These are phyloP conservation scores for Xylaria palmicola DNA, from an alignment of 495 filamentous ascomycete genomes.

Conservation along the genomic window DNA sequence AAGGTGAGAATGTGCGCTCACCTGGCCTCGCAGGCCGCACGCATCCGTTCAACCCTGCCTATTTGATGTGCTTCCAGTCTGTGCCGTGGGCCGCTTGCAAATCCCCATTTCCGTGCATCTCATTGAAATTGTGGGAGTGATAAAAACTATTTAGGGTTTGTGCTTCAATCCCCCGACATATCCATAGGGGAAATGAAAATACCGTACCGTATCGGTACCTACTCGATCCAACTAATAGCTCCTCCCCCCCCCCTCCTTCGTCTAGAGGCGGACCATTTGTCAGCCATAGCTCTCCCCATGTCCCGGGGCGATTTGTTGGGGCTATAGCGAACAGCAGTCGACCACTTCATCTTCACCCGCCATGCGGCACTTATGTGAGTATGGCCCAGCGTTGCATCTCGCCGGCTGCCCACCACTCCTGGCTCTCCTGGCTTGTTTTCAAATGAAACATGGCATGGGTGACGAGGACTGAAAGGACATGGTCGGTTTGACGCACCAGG, in stretches of 20 bases:
- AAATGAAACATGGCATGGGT: not conserved
- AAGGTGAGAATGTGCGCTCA: conserved; percentile 25
- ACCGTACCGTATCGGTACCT: too few relatives aligned
- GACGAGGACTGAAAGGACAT: not conserved
- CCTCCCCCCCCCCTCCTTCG: not conserved
- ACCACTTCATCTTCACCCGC: not conserved
- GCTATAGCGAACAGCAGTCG: not conserved
- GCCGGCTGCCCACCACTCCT: not conserved
- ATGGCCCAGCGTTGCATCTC: not conserved
- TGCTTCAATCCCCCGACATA: not conserved
- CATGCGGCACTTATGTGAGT: too few relatives aligned
- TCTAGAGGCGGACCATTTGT: not conserved
- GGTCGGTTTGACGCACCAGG: not conserved
- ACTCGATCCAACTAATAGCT: not conserved
- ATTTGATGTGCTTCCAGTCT: too few relatives aligned
- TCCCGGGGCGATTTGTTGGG: not conserved
- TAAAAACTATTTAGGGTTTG: not conserved
- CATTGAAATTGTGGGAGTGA: not conserved
- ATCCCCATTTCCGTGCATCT: conserved; percentile 8
- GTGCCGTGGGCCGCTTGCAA: not conserved
- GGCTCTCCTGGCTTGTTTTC: not conserved
- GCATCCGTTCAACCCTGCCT: too few relatives aligned
- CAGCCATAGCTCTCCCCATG: not conserved
- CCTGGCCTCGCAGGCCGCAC: conserved; percentile 4
- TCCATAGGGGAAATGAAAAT: too few relatives aligned